Evolutionary conservation across 176 grass and related monocot species (phyloP).

Genomic region (Otatea glauca): DNA sequence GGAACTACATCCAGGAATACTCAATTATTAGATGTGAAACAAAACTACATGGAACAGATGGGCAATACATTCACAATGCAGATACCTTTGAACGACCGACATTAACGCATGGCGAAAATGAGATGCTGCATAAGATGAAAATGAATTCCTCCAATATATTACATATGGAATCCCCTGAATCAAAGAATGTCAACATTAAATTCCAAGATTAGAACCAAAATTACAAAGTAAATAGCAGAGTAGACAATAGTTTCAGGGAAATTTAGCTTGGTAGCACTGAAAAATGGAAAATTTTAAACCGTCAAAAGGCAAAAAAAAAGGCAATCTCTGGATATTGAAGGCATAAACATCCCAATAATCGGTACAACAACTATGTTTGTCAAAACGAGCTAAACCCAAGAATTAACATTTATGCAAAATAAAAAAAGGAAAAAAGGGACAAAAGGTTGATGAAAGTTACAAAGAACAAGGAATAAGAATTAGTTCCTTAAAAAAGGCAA

Average conservation of each 20-base stretch:
- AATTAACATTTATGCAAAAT: background rate
- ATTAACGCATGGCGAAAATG: conserved; percentile 72
- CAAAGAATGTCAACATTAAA: conserved; percentile 21
- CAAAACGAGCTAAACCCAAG: background rate
- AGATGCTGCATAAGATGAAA: conserved; percentile 66
- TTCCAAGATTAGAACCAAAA: background rate
- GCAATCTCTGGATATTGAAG: background rate
- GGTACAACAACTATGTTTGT: background rate
- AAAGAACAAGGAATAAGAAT: background rate
- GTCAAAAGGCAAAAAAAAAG: background rate
- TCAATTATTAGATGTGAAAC: conserved; percentile 38
- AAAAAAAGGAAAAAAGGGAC: background rate
- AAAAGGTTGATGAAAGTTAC: background rate
- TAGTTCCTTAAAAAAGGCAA: background rate
- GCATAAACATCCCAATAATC: background rate
- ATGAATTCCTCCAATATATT: conserved; percentile 77
- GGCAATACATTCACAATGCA: background rate
- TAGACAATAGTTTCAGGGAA: background rate
- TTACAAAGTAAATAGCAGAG: background rate
- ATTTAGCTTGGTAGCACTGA: background rate
- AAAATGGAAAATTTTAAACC: background rate
- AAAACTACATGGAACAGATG: conserved; percentile 6
- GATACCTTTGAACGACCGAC: conserved; percentile 71
- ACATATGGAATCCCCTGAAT: conserved; percentile 71
- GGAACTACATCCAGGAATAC: conserved; percentile 57